A percentile compares a stretch with the other conserved stretches of the same genome.
These are phyloP conservation scores for Zygoascus meyerae DNA, from an alignment of 1,139 yeast genomes.

Conservation along the genomic window DNA sequence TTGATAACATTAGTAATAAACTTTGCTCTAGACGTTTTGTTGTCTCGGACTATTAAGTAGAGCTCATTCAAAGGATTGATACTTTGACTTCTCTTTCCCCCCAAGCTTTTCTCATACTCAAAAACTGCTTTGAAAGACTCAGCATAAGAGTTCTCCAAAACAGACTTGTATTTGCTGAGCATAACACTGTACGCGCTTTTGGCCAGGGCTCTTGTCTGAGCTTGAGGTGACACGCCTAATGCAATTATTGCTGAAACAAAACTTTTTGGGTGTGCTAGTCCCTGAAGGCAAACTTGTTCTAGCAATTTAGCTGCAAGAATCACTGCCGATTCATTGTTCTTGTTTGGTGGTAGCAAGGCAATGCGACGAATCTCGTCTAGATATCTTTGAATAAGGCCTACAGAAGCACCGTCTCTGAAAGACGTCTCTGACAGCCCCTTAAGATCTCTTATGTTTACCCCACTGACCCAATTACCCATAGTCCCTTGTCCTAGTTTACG, in stretches of 20 bases:
- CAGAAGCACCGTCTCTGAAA: constrained; percentile 63
- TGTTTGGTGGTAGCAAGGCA: constrained; percentile 44
- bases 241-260: constrained; percentile 69
- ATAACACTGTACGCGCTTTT: constrained; percentile 48
- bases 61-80: constrained; percentile 25
- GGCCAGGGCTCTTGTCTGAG: constrained; percentile 45
- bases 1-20: constrained; percentile 38
- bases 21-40: constrained; percentile 44
- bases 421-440: constrained; percentile 46
- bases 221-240: constrained; percentile 50
- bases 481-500: constrained; percentile 2
- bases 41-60: constrained; percentile 41
- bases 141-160: constrained; percentile 57
- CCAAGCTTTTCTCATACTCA: constrained; percentile 35
- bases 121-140: constrained; percentile 61
- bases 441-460: constrained; percentile 44
- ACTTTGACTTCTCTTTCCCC: constrained; percentile 14
- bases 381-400: constrained; percentile 64
- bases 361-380: constrained; percentile 43
- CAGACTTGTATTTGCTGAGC: constrained; percentile 61
- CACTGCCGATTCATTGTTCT: constrained; percentile 34
- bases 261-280: constrained; percentile 65
- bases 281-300: constrained; percentile 51
- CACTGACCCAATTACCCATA: constrained; percentile 4
- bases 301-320: constrained; percentile 49